A percentile compares a stretch with the other conserved stretches of the same genome.
Evolutionary conservation across 1,284 basidiomycete species (phyloP).

Genomic region (Porodaedalea pini): DNA sequence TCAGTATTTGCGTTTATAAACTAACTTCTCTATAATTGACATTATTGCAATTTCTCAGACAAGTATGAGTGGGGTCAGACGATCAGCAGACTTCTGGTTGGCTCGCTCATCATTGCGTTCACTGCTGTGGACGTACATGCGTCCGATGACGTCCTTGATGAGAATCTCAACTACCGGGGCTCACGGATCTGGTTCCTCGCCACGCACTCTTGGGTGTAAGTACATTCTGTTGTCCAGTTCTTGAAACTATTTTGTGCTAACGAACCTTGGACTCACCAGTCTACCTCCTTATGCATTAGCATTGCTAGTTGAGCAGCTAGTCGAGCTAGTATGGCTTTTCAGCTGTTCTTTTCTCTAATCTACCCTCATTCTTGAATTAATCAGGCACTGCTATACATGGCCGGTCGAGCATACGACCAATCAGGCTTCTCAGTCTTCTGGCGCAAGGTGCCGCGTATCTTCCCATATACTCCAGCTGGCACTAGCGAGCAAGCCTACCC

Average conservation of each 20-base stretch:
- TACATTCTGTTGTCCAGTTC: neutral
- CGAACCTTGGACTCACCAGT: neutral
- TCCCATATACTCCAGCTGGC: neutral
- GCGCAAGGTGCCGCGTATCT: neutral
- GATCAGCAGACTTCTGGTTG: constrained; percentile 14
- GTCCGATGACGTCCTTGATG: constrained; percentile 4
- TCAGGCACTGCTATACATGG: constrained; percentile 10
- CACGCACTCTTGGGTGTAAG: constrained; percentile 15
- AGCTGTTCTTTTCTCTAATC: neutral
- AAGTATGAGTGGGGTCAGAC: constrained; percentile 21
- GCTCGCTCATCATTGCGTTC: constrained; percentile 9
- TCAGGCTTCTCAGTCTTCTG: neutral
- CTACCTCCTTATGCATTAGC: constrained; percentile 15
- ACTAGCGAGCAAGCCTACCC: neutral
- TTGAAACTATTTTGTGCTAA: neutral
- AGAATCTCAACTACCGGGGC: constrained; percentile 10
- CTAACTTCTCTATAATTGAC: neutral
- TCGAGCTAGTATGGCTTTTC: constrained; percentile 13
- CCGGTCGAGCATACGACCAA: constrained; percentile 14
- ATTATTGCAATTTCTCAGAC: neutral
- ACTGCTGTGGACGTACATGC: constrained; percentile 16
- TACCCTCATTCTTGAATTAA: neutral
- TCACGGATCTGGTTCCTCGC: constrained; percentile 19
- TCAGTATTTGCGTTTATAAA: neutral
- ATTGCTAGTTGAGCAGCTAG: constrained; percentile 8